Conservation (phyloP, 192 early-diverging fungal species). For the Coemansia sp. region DNA sequence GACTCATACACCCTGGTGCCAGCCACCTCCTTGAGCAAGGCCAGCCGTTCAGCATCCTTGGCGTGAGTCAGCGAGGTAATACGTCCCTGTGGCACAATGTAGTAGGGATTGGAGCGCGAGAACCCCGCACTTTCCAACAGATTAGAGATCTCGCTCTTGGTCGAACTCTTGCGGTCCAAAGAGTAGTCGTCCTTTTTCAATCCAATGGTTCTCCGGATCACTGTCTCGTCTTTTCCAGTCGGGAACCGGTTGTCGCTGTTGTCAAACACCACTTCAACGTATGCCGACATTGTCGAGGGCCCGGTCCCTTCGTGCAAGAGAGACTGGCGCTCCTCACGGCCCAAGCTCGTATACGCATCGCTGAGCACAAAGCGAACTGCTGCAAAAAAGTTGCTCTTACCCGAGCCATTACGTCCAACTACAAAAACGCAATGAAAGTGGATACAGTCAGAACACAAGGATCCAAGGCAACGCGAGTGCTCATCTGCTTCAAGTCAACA, state of each 20-base stretch:
- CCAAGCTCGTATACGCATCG: slow-evolving; percentile 93
- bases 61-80: slow-evolving; percentile 92
- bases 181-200: slow-evolving; percentile 98
- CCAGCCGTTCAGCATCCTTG: slow-evolving; percentile 85
- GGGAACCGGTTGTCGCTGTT: slow-evolving; percentile 95
- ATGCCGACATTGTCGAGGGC: slow-evolving; percentile 89
- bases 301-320: slow-evolving; percentile 93
- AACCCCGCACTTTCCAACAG: slow-evolving; percentile 95
- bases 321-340: slow-evolving; percentile 88
- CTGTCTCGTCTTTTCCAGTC: slow-evolving; percentile 88
- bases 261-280: slow-evolving; percentile 95
- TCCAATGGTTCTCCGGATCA: slow-evolving; percentile 91
- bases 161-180: slow-evolving; percentile 90
- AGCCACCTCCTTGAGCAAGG: slow-evolving; percentile 95
- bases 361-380: slow-evolving; percentile 94
- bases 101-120: slow-evolving; percentile 95
- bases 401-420: slow-evolving; percentile 95
- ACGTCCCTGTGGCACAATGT: slow-evolving; percentile 95
- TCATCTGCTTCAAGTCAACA: background rate
- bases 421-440: slow-evolving; percentile 15
- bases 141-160: slow-evolving; percentile 88
- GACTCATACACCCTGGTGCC: slow-evolving; percentile 96
- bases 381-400: slow-evolving; percentile 95
- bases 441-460: background rate
- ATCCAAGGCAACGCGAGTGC: background rate